Evolutionary conservation across 2,329 filamentous ascomycete genomes (phyloP).

Genomic region (Trichoderma pleuroti): DNA sequence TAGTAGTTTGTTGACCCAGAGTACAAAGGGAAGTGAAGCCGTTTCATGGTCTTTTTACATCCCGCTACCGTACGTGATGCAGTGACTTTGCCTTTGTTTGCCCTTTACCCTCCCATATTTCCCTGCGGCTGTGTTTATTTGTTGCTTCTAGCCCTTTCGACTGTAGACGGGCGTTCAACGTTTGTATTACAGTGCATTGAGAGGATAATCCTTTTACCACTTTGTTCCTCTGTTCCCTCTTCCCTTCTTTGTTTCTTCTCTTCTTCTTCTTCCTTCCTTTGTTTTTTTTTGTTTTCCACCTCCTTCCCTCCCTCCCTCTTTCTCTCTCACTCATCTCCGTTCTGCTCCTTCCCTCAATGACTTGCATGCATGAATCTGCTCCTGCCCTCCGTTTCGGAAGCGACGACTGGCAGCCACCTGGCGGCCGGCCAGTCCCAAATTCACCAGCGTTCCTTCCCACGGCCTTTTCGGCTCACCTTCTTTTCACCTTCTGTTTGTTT

Average conservation of each 20-base stretch:
- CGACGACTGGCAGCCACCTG: constrained; percentile 17
- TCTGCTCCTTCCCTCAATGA: not conserved
- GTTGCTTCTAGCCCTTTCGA: not conserved
- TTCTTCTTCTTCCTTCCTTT: not conserved
- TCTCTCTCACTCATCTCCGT: not conserved
- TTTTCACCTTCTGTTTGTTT: not conserved
- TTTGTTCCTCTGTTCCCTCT: not conserved
- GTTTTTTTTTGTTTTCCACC: not conserved
- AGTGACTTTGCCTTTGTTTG: constrained; percentile 6
- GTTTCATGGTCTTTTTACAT: not conserved
- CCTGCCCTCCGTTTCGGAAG: not conserved
- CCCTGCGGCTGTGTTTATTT: not conserved
- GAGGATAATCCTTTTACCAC: not conserved
- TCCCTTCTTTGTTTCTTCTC: too few species aligned
- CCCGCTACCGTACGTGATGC: not conserved
- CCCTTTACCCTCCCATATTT: not conserved
- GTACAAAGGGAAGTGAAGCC: not conserved
- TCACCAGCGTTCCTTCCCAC: constrained; percentile 4
- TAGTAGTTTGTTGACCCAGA: not conserved
- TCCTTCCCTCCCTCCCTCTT: not conserved
- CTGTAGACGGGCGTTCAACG: not conserved
- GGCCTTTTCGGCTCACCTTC: not conserved
- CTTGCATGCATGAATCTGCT: constrained; percentile 5
- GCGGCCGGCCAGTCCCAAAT: not conserved
- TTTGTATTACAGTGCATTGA: not conserved